These are phyloP conservation scores for Amanita polypyramis DNA, from an alignment of 768 basidiomycete species.

Conservation along the genomic window DNA sequence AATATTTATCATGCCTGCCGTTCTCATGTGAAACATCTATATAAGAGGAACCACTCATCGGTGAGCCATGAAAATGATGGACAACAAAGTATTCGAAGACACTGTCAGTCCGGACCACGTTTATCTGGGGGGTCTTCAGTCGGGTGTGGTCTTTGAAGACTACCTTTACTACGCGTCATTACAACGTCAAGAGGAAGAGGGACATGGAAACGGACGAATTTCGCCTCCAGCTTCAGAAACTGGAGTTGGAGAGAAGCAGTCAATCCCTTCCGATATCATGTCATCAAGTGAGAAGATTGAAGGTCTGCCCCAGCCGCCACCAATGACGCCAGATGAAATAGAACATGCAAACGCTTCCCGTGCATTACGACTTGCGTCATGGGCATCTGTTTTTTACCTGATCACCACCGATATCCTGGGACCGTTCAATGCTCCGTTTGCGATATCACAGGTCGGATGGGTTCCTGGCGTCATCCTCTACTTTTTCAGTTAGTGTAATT, in stretches of 20 bases:
- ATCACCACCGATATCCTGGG: conserved; percentile 56
- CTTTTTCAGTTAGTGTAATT: no score
- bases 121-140: neutral
- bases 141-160: conserved; percentile 22
- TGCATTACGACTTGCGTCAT: conserved; percentile 37
- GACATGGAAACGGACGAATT: conserved; percentile 8
- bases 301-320: neutral
- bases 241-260: neutral
- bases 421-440: conserved; percentile 36
- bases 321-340: conserved; percentile 9
- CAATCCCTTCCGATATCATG: neutral
- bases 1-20: no score
- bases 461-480: conserved; percentile 35
- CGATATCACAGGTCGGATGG: no score
- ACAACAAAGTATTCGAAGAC: neutral
- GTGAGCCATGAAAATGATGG: neutral
- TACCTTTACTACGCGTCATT: conserved; percentile 27
- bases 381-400: conserved; percentile 42
- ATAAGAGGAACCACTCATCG: no score
- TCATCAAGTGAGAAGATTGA: neutral
- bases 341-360: conserved; percentile 28
- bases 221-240: neutral
- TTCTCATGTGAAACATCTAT: no score
- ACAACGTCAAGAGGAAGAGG: conserved; percentile 19
- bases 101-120: neutral